Base-by-base conservation (phyloP, 768 basidiomycete species). In the Lentinula raphanica region DNA sequence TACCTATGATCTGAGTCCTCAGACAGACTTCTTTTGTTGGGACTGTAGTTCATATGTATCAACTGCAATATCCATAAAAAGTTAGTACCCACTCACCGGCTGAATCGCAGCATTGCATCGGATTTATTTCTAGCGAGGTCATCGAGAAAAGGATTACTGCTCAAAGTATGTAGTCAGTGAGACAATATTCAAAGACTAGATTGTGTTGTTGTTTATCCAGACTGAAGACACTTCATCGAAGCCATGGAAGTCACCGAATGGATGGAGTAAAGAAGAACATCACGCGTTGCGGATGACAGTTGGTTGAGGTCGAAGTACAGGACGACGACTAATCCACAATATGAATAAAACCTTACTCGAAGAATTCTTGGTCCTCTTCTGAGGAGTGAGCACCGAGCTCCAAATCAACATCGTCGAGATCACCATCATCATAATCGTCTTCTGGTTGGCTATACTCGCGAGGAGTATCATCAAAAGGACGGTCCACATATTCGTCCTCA, bases 401-500 rank as follows among this genome's bases (percentile, higher is more conserved):
- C 29, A n/a, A 12, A 8, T 36, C 31, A 31, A 19, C 28, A 57
- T 71, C 68, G 27, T 60, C 65, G 25, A 71, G 69, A 0, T 72
- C 70, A 3, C 70, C 71, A 42, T 76, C 72, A 6, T 60, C 62
- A n/a, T 66, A 66, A 32, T 73, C 74, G 17, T 58, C 49, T 29
- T 58, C 50, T 39, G 38, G 21, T 28, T 44, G 49, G 7, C 69
- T 66, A 49, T 74, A 65, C 19, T 70, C 68, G 15, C 62, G 23
- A 31, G 32, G 56, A 12, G 23, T 31, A 29, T 57, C 56, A 57
- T 36, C 39, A 36, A 44, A 40, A 38, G 56, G 36, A 11, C 46
- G 45, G 13, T 36, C 58, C 36, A 53, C 19, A 21, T 42, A 36
- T 32, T 60, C 50, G 49, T 66, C 64, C 25, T 67, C 64, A 1